phyloP scores from a whole-genome alignment of 2,329 filamentous ascomycete genomes.

The Calonectria hongkongensis region DNA sequence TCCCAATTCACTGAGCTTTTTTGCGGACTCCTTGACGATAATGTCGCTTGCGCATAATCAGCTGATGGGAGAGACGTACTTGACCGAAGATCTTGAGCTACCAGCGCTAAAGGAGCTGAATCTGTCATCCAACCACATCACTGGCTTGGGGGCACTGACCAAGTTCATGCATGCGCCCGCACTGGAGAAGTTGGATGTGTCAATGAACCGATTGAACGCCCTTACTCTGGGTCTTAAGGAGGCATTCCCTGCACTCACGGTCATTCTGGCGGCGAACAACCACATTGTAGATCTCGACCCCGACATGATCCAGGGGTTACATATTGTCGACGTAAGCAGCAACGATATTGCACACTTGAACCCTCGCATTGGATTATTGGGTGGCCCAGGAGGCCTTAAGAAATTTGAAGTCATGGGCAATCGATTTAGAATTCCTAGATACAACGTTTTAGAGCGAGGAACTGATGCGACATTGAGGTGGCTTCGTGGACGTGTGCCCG shows the following conservation, averaged over 20 bases:
- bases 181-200: conserved; percentile 86
- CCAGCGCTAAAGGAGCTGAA: conserved; percentile 86
- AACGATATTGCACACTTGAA: conserved; percentile 91
- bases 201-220: conserved; percentile 85
- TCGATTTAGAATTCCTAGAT: conserved; percentile 89
- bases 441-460: conserved; percentile 88
- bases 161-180: conserved; percentile 81
- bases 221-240: conserved; percentile 79
- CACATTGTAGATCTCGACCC: conserved; percentile 83
- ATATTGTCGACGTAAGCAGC: conserved; percentile 79
- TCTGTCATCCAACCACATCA: conserved; percentile 83
- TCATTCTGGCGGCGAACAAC: conserved; percentile 87
- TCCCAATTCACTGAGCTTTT: conserved; percentile 82
- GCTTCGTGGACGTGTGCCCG: conserved; percentile 84
- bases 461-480: conserved; percentile 90
- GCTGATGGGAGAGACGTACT: conserved; percentile 77
- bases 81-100: conserved; percentile 80
- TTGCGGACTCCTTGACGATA: conserved; percentile 81
- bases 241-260: conserved; percentile 81
- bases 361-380: conserved; percentile 85
- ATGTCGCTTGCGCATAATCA: conserved; percentile 87
- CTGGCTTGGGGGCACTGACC: conserved; percentile 79
- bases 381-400: conserved; percentile 76
- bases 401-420: conserved; percentile 88
- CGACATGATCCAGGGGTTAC: conserved; percentile 83